Conservation (phyloP, 176 grass and related monocot species). For the Musa acuminata region DNA sequence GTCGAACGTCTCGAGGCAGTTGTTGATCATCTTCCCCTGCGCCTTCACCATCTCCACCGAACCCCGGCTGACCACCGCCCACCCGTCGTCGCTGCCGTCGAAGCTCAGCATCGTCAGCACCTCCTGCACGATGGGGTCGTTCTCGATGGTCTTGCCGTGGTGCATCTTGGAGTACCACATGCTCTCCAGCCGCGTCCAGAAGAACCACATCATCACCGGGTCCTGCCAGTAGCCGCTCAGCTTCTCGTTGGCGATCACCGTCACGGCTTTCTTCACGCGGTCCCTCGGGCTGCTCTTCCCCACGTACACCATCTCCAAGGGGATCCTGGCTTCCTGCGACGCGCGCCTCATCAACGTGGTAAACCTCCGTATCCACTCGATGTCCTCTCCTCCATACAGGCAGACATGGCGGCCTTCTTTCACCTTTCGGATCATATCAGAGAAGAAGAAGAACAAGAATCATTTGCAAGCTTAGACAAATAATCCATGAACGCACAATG, state of each 20-base stretch:
- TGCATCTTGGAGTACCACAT: conserved; percentile 46
- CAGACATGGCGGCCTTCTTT: conserved; percentile 25
- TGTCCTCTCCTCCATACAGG: conserved; percentile 39
- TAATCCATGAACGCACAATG: too few species aligned
- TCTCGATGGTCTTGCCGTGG: conserved; percentile 24
- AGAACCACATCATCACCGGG: conserved; percentile 37
- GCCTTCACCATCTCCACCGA: conserved; percentile 28
- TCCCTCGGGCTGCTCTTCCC: conserved; percentile 41
- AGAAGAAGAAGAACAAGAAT: too few species aligned
- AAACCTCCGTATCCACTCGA: conserved; percentile 34
- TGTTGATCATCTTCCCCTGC: conserved; percentile 16
- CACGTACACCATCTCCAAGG: conserved; percentile 39
- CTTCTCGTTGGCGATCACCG: conserved; percentile 14
- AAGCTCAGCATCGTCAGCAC: conserved; percentile 35
- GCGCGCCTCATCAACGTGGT: conserved; percentile 17
- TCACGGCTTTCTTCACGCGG: conserved; percentile 16
- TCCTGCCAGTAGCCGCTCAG: conserved; percentile 40
- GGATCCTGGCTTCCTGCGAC: conserved; percentile 20
- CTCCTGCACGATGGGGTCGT: conserved; percentile 34
- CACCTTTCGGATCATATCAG: conserved; percentile 5
- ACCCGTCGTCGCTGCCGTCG: conserved; percentile 30
- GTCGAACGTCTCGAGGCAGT: conserved; percentile 27
- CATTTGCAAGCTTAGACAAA: too few species aligned
- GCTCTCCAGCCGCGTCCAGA: conserved; percentile 42
- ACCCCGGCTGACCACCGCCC: conserved; percentile 25